Conservation (phyloP, 345 rosid genomes). For the Populus alba region DNA sequence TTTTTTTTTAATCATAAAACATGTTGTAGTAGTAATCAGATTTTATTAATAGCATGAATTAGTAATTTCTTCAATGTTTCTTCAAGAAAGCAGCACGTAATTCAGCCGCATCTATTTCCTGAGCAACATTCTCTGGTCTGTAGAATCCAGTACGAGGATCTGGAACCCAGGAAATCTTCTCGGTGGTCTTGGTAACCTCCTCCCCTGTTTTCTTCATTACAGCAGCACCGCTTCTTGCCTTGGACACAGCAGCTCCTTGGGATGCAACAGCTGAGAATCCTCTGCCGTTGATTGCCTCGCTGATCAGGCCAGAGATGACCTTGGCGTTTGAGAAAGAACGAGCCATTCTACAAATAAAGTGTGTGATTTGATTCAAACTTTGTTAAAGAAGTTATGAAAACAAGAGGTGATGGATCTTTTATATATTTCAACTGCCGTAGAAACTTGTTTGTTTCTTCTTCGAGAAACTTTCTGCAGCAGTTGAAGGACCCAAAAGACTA, state of each 20-base stretch:
- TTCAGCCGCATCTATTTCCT: conserved; percentile 67
- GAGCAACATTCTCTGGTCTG: conserved; percentile 64
- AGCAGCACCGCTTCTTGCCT: conserved; percentile 12
- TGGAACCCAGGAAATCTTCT: conserved; percentile 71
- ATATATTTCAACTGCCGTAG: background rate
- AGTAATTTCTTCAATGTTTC: conserved; percentile 25
- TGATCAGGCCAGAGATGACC: conserved; percentile 11
- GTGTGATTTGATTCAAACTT: background rate
- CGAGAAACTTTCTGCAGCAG: background rate
- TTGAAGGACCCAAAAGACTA: background rate
- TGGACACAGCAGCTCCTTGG: conserved; percentile 21
- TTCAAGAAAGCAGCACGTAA: conserved; percentile 62
- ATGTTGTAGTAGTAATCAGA: background rate
- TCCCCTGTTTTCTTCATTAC: conserved; percentile 46
- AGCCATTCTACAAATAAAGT: conserved; percentile 8
- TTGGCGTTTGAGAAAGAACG: conserved; percentile 20
- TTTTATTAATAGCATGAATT: background rate
- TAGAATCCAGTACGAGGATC: conserved; percentile 83
- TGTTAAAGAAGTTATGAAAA: background rate
- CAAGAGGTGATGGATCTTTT: background rate
- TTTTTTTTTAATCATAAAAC: background rate
- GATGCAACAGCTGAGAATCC: conserved; percentile 15
- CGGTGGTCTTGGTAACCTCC: conserved; percentile 39
- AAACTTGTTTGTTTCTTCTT: background rate
- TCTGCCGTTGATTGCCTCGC: conserved; percentile 10